Percentiles rank a stretch among this genome's conserved stretches.
These are phyloP conservation scores for Amniculicola lignicola DNA, from an alignment of 495 filamentous ascomycete species.

Conservation along the genomic window DNA sequence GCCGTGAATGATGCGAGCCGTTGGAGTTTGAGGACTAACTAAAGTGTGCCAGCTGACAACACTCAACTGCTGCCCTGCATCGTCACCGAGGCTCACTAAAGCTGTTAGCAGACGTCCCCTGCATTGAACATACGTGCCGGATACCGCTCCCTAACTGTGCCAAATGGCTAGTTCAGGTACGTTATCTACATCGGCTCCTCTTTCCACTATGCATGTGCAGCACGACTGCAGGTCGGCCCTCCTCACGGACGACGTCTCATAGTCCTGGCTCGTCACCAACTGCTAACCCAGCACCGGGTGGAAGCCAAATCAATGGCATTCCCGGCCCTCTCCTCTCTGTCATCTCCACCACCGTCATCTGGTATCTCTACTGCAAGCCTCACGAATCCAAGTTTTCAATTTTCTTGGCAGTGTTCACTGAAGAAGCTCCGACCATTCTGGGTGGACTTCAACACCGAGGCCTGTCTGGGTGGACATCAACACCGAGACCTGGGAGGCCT, in stretches of 20 bases:
- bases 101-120: too few species aligned
- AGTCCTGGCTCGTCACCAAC: not conserved
- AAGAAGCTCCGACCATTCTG: slow-evolving; percentile 2
- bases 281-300: not conserved
- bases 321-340: not conserved
- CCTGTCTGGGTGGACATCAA: not conserved
- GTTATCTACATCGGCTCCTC: slow-evolving; percentile 15
- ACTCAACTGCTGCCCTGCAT: too few species aligned
- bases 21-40: too few species aligned
- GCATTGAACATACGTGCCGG: too few species aligned
- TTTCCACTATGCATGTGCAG: slow-evolving; percentile 3
- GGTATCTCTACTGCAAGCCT: slow-evolving; percentile 24
- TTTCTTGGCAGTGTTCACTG: slow-evolving; percentile 1
- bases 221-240: not conserved
- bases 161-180: too few species aligned
- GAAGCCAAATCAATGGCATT: not conserved
- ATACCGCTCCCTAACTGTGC: too few species aligned
- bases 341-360: slow-evolving; percentile 14
- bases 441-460: not conserved
- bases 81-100: too few species aligned
- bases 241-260: not conserved
- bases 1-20: too few species aligned
- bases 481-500: too few species aligned
- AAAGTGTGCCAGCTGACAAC: too few species aligned
- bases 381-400: not conserved